These are phyloP conservation scores for Debaryomyces singareniensis DNA, from an alignment of 1,139 yeast species.

Conservation along the genomic window DNA sequence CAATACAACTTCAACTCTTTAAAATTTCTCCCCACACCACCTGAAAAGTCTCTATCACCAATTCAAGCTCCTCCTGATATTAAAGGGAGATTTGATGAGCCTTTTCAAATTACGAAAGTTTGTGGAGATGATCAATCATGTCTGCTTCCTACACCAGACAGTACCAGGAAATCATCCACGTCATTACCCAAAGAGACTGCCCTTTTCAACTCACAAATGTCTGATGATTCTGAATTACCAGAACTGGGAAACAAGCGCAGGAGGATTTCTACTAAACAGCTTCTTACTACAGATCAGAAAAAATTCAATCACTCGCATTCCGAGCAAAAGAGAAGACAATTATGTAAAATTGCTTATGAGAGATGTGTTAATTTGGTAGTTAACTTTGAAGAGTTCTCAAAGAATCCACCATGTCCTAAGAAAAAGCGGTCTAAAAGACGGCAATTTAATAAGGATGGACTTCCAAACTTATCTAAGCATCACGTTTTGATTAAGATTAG, in stretches of 20 bases:
- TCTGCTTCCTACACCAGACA: slow-evolving; percentile 35
- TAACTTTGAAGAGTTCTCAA: slow-evolving; percentile 35
- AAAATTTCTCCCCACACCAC: slow-evolving; percentile 4
- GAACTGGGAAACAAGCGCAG: slow-evolving; percentile 1
- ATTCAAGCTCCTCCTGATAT: not conserved
- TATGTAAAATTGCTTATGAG: slow-evolving; percentile 62
- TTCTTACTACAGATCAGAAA: slow-evolving; percentile 59
- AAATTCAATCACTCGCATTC: slow-evolving; percentile 66
- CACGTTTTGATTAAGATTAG: slow-evolving; percentile 39
- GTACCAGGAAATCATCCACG: slow-evolving; percentile 20
- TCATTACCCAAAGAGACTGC: slow-evolving; percentile 7
- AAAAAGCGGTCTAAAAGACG: slow-evolving; percentile 36
- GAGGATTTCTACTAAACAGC: slow-evolving; percentile 30
- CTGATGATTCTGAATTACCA: slow-evolving; percentile 5
- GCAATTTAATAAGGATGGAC: slow-evolving; percentile 39
- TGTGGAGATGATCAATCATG: slow-evolving; percentile 26
- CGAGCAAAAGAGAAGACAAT: slow-evolving; percentile 69
- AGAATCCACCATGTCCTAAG: slow-evolving; percentile 17
- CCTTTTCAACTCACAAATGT: not conserved
- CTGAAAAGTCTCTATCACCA: slow-evolving; percentile 2
- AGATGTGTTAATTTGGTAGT: slow-evolving; percentile 38
- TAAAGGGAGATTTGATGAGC: not conserved
- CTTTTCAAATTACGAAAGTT: slow-evolving; percentile 7
- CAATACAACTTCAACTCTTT: not conserved
- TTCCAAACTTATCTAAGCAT: slow-evolving; percentile 43